Evolutionary conservation across 805 yeast genomes (phyloP), one percentile per base, ranked within the genome.

Genomic region (Hanseniaspora lindneri): DNA sequence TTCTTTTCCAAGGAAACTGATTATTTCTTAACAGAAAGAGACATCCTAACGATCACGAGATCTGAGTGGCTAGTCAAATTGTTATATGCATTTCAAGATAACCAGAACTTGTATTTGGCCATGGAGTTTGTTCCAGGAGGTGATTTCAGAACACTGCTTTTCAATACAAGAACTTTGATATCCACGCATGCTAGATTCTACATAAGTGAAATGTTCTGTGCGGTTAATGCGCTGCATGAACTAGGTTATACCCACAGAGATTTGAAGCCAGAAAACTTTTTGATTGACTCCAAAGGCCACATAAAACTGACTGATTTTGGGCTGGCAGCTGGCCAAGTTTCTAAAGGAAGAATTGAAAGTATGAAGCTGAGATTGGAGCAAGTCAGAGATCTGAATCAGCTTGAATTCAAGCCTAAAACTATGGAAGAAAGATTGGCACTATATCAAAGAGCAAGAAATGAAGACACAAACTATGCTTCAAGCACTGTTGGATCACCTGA

Each of bases 111-210:
- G 27, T 92, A 85, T 58, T 71, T 92, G 59, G 98, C 98, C 2
- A 92, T 92, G 99, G 98, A 92, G 63, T 92, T 84, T 64, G 98
- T 92, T n/a, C 96, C 99, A 8, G 99, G 99, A 51, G 99, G 99
- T 47, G 99, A 92, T 62, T 92, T 85, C 69, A 79, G 99, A 61
- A 92, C 98, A 0, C 68, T 92, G 52, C 74, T 92, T 54, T 88
- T 87, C 64, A 89, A 88, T 62, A 89, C 97, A 5, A 95, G 95
- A 30, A 83, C 83, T 51, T 69, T 92, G 56, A 83, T 85, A 52
- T 95, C 97, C 2, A 87, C 94, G 3, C 98, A 92, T 61, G 94
- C 97, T 0, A 75, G 97, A 51, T 92, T 92, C 67, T 92, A 92
- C 63, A 76, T 92, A 54, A 79, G 89, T 53, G 97, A 92, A 66